Conservation (phyloP, 371 early-diverging fungal genomes). For the Mortierella sp. region DNA sequence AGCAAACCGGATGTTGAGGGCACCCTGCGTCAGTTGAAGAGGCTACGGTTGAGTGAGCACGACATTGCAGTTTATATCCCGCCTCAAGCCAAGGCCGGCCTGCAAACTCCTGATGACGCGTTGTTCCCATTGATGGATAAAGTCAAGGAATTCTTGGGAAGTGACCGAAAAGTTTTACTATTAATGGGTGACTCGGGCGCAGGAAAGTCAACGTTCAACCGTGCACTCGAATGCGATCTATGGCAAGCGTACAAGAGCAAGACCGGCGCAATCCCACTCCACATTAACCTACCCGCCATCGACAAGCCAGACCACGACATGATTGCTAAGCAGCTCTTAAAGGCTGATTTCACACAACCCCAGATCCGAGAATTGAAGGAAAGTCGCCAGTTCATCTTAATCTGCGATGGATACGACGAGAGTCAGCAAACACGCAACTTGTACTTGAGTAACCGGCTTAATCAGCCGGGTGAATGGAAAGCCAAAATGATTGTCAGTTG, state of each 20-base stretch:
- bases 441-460: no score
- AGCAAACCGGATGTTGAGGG: background rate
- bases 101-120: background rate
- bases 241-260: conserved; percentile 9
- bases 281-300: conserved; percentile 7
- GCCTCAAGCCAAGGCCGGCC: conserved; percentile 1
- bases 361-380: conserved; percentile 17
- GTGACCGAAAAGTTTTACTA: conserved; percentile 7
- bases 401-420: no score
- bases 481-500: no score
- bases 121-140: background rate
- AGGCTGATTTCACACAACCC: background rate
- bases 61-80: background rate
- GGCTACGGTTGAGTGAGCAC: background rate
- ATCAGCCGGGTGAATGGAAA: no score
- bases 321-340: conserved; percentile 2
- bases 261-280: no score
- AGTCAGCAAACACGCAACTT: no score
- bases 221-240: background rate
- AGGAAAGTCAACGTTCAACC: conserved; percentile 20
- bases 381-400: no score
- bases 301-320: conserved; percentile 7
- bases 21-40: no score
- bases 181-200: conserved; percentile 16
- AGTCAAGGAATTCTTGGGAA: conserved; percentile 1